These are phyloP conservation scores for Fusarium chaquense DNA, from an alignment of 2,329 filamentous ascomycete genomes.

Conservation along the genomic window DNA sequence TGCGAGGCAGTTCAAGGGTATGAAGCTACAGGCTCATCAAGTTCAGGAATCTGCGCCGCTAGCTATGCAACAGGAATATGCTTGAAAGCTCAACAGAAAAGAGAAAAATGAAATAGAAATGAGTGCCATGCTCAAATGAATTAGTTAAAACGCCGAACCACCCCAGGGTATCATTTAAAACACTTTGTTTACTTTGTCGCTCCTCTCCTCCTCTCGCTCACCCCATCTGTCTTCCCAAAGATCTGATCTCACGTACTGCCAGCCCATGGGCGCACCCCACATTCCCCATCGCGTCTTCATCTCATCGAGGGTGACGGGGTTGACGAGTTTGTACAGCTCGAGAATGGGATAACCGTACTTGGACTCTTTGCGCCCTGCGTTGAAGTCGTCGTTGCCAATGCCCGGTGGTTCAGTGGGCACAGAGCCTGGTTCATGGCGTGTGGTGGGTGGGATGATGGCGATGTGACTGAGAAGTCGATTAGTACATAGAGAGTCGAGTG, in stretches of 20 bases:
- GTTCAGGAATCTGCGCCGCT: slow-evolving; percentile 26
- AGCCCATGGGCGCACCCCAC: slow-evolving; percentile 46
- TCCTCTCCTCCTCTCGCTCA: slow-evolving; percentile 6
- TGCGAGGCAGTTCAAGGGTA: slow-evolving; percentile 32
- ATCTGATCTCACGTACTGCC: slow-evolving; percentile 37
- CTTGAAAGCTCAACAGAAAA: background rate
- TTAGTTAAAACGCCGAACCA: too few species aligned
- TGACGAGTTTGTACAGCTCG: slow-evolving; percentile 41
- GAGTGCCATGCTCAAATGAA: too few species aligned
- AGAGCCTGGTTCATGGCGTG: slow-evolving; percentile 28
- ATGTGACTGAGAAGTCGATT: slow-evolving; percentile 8
- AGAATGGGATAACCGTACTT: slow-evolving; percentile 48
- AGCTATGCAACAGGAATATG: background rate
- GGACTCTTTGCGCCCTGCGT: slow-evolving; percentile 45
- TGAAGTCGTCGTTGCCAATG: slow-evolving; percentile 49
- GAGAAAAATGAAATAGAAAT: too few species aligned
- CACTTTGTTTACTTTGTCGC: background rate
- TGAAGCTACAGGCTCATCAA: slow-evolving; percentile 14
- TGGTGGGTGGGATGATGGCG: slow-evolving; percentile 15
- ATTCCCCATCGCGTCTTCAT: slow-evolving; percentile 45
- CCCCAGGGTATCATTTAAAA: slow-evolving; percentile 3
- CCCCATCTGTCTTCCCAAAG: slow-evolving; percentile 47
- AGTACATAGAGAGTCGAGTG: background rate
- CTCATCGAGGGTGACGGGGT: slow-evolving; percentile 41
- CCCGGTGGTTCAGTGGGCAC: slow-evolving; percentile 43